Evolutionary conservation across 306 rosid species (phyloP), one percentile per base, ranked within the genome.

Genomic region (Ormosia emarginata): DNA sequence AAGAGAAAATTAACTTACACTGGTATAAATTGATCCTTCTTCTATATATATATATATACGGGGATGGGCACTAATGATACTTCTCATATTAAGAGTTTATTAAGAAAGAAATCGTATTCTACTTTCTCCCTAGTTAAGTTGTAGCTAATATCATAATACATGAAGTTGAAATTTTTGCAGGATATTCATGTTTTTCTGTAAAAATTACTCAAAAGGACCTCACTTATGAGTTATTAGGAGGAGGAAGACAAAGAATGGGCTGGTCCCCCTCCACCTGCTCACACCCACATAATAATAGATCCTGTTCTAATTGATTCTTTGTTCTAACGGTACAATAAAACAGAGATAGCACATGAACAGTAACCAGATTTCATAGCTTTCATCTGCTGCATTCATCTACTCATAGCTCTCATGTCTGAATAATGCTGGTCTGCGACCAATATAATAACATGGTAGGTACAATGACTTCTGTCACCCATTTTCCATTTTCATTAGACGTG

Each of bases 311-410:
- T 61, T 39, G 79, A 73, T 71, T 49, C 79, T 24, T 53, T 71
- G 52, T 37, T 79, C 14, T 8, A 40, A 55, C 24, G 37, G 75
- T 53, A 81, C 80, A 55, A 81, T 40, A 66, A 41, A 74, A 41
- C 46, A 64, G 10, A 65, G 47, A 71, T 56, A 37, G 43, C 79
- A 62, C 3, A 47, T 49, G 47, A 71, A 62, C 65, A 71, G 36
- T 81, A 8, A 65, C 32, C 50, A 29, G 46, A 65, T 63, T 73
- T 76, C 74, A 37, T 46, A 18, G 53, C 49, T 70, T 50, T 79
- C 41, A 15, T 44, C 12, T 68, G 64, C 32, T 70, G 55, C 34
- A 5, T 71, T 71, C 79, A 50, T 59, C 55, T 62, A 24, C 67
- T 71, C 41, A 10, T 24, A 3, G 71, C 58, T 67, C 17, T 66